phyloP scores from a whole-genome alignment of 805 yeast species.

The Nakazawaea sp. region DNA sequence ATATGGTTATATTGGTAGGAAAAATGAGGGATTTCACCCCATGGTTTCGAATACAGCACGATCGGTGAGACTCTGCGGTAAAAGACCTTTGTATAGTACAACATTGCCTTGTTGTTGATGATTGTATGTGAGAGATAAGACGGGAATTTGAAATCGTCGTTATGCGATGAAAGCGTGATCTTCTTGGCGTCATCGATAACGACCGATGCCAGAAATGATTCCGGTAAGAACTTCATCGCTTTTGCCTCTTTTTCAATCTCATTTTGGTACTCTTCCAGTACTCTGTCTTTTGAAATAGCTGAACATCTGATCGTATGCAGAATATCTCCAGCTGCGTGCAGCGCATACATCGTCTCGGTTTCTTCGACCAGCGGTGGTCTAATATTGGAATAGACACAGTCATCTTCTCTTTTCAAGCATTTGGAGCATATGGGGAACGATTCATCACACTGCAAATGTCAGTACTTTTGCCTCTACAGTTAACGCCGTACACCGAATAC shows the following conservation, averaged over 20 bases:
- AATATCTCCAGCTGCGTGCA: too few relatives aligned
- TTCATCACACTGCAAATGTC: conserved; percentile 6
- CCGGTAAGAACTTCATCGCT: too few relatives aligned
- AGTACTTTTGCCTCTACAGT: not conserved
- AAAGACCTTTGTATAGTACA: conserved; percentile 6
- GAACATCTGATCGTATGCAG: too few relatives aligned
- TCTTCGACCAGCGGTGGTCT: not conserved
- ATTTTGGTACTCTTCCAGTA: too few relatives aligned
- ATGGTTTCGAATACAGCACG: not conserved
- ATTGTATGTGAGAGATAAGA: not conserved
- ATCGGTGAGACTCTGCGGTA: not conserved
- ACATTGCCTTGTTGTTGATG: conserved; percentile 5
- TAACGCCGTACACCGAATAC: not conserved
- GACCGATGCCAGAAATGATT: too few relatives aligned
- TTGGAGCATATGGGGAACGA: conserved; percentile 3
- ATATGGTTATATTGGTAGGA: not conserved
- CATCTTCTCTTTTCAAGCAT: conserved; percentile 4
- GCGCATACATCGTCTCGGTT: too few relatives aligned
- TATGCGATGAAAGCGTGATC: too few relatives aligned
- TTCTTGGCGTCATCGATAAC: too few relatives aligned
- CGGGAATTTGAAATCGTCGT: conserved; percentile 1
- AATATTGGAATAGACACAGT: conserved; percentile 2
- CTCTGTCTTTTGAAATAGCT: too few relatives aligned
- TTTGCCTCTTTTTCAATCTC: too few relatives aligned
- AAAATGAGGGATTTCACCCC: conserved; percentile 6